A percentile compares a stretch with the other conserved stretches of the same genome.
Evolutionary conservation across 495 filamentous ascomycete genomes (phyloP).

Genomic region (Alectoria sarmentosa): DNA sequence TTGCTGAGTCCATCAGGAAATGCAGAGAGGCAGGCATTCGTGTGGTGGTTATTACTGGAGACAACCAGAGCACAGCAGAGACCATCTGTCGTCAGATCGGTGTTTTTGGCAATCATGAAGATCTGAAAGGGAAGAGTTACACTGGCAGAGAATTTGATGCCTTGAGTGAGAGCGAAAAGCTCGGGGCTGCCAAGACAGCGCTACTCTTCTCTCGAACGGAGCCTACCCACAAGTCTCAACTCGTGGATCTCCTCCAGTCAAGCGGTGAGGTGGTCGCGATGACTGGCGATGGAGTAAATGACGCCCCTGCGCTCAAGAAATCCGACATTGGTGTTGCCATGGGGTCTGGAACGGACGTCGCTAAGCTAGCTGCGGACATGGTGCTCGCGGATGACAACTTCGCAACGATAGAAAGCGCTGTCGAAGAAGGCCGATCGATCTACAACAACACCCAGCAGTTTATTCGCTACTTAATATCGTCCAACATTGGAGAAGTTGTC

Average conservation of each 20-base stretch:
- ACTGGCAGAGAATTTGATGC: conserved; percentile 93
- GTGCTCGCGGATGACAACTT: conserved; percentile 99
- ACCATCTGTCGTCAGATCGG: conserved; percentile 97
- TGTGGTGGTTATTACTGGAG: conserved; percentile 96
- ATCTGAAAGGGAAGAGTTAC: conserved; percentile 85
- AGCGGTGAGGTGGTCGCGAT: conserved; percentile 95
- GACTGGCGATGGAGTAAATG: conserved; percentile 99
- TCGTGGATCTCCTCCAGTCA: conserved; percentile 93
- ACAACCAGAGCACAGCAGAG: conserved; percentile 96
- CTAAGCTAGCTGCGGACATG: conserved; percentile 97
- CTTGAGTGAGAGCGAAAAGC: conserved; percentile 68
- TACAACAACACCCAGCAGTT: conserved; percentile 99
- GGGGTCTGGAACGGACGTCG: conserved; percentile 97
- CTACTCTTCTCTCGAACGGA: conserved; percentile 97
- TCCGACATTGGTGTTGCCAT: conserved; percentile 98
- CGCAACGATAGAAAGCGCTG: conserved; percentile 90
- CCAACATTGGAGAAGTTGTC: conserved; percentile 98
- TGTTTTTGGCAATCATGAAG: conserved; percentile 75
- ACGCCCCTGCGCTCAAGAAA: conserved; percentile 97
- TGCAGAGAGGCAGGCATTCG: conserved; percentile 92
- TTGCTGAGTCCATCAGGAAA: conserved; percentile 73
- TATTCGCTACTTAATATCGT: conserved; percentile 97
- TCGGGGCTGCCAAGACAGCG: conserved; percentile 75
- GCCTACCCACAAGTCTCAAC: conserved; percentile 87
- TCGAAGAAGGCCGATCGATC: conserved; percentile 96